Conservation (phyloP, 352 stramenopile genomes). For the Phytopythium aichiense region DNA sequence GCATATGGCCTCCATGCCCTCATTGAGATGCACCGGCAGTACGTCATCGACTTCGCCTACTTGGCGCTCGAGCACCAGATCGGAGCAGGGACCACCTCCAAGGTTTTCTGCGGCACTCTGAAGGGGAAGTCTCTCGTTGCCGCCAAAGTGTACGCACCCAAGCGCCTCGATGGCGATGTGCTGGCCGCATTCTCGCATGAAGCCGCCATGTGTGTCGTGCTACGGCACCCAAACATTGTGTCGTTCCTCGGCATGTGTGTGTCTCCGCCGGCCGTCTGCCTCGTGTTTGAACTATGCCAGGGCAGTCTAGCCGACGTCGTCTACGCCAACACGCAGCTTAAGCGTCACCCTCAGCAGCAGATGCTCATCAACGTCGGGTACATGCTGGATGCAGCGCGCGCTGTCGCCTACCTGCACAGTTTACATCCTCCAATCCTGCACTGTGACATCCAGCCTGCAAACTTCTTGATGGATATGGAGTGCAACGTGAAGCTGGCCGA, state of each 20-base stretch:
- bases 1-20: constrained; percentile 43
- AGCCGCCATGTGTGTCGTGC: constrained; percentile 40
- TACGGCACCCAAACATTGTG: constrained; percentile 61
- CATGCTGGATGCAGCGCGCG: constrained; percentile 43
- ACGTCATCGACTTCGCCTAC: constrained; percentile 67
- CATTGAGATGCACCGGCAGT: constrained; percentile 67
- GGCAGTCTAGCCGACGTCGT: no score
- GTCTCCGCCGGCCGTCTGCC: constrained; percentile 51
- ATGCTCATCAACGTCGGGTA: constrained; percentile 31
- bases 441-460: constrained; percentile 39
- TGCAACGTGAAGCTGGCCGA: constrained; percentile 34
- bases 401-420: constrained; percentile 45
- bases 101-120: constrained; percentile 45
- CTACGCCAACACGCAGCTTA: no score
- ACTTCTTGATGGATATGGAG: constrained; percentile 35
- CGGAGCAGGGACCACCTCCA: constrained; percentile 36
- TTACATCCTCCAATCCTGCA: constrained; percentile 44
- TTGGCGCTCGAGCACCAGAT: constrained; percentile 44
- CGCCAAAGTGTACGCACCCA: constrained; percentile 62
- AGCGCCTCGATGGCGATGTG: constrained; percentile 40
- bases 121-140: constrained; percentile 28
- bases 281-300: no score
- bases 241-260: constrained; percentile 65
- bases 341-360: constrained; percentile 20
- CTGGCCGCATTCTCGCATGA: constrained; percentile 60